These are phyloP conservation scores for Myriosclerotinia curreyana DNA, from an alignment of 2,329 filamentous ascomycete genomes.

Conservation along the genomic window DNA sequence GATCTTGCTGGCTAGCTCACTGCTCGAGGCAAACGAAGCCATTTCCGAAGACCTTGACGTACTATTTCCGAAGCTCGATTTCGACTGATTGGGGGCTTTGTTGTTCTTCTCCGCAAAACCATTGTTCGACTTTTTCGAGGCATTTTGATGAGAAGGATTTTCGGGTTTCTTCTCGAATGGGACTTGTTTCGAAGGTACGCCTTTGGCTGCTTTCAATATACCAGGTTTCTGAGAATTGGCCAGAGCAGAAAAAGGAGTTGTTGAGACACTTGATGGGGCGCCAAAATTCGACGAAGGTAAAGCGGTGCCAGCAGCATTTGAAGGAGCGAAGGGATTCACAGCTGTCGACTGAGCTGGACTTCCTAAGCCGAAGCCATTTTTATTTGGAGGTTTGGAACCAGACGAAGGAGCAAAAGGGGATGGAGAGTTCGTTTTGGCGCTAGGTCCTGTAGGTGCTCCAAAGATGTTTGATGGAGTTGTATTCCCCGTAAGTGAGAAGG, in stretches of 20 bases:
- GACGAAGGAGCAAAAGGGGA: conserved; percentile 15
- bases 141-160: conserved; percentile 4
- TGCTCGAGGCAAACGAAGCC: conserved; percentile 24
- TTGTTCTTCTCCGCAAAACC: conserved; percentile 7
- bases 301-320: neutral
- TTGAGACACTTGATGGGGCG: conserved; percentile 10
- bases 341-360: conserved; percentile 9
- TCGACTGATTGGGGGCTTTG: conserved; percentile 12
- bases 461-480: conserved; percentile 14
- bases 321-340: conserved; percentile 22
- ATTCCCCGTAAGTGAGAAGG: conserved; percentile 24
- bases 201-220: conserved; percentile 4
- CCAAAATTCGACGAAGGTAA: conserved; percentile 11
- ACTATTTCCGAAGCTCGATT: neutral
- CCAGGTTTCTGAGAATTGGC: neutral
- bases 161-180: conserved; percentile 10
- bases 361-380: conserved; percentile 22
- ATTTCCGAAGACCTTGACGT: neutral
- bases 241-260: conserved; percentile 14
- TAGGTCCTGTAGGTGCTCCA: conserved; percentile 12
- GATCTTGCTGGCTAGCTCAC: conserved; percentile 48
- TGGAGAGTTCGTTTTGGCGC: conserved; percentile 5
- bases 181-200: conserved; percentile 1
- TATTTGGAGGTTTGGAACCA: neutral
- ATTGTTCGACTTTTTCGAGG: conserved; percentile 3